Base-by-base conservation (phyloP, 768 basidiomycete species). In the Boletellus ananiceps region DNA sequence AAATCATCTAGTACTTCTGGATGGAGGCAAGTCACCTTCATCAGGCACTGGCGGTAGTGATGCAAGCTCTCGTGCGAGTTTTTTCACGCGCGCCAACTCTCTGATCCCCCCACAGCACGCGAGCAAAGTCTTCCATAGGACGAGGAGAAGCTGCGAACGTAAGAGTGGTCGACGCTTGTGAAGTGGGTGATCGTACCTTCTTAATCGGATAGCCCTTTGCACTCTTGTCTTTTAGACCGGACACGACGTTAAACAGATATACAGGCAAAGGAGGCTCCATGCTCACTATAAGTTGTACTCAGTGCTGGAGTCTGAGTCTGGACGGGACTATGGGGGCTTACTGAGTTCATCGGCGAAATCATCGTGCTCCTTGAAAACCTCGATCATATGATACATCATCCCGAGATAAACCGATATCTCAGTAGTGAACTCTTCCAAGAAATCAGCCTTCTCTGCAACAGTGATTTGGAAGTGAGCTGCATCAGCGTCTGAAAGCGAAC, bases 201-300 rank as follows among this genome's bases (percentile, higher is more conserved):
- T 98, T 99, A 59, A 96, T 88, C 0, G 96, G 96, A 69, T 96
- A 99, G 5, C 91, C 91, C 62, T 90, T 93, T 2, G 92, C 88
- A 62, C 87, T 88, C 71, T 93, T 92, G 66, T 98, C 95, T 57
- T 91, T 84, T 36, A 97, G 72, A 36, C 85, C 83, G 19, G 92
- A 85, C n/a, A 97, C 85, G 40, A 93, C 79, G 46, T 86, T 86
- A 72, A 96, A 91, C 15, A 98, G 74, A 62, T 93, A 93, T 7
- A 95, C 84, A 1, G 95, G 94, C 18, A 98, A 71, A 12, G 96
- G 94, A 12, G 94, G 94, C 40, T 95, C 91, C 70, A 95, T 76
- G 57, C 87, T 88, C 94, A 99, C 95, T 97, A 55, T 12, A 23
- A 45, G 42, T 40, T 35, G n/a, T 34, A 41, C 32, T 65, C 38